Evolutionary conservation across 225 moss, liverwort and hornwort genomes (phyloP), one percentile per base, ranked within the genome.

Genomic region (Physcomitrellopsis africana): DNA sequence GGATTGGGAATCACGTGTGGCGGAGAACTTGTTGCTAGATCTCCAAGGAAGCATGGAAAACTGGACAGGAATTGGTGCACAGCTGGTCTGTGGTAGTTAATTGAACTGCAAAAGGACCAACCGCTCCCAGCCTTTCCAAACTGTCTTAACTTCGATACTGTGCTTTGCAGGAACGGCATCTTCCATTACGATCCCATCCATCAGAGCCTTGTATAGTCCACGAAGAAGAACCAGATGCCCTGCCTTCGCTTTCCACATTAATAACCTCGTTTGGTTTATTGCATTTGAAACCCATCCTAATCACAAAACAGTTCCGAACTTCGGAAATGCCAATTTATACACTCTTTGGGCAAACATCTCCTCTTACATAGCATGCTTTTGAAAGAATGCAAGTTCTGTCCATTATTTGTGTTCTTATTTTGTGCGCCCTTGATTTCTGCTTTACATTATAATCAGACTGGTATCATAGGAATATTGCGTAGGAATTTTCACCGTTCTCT

Each of bases 81-180:
- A 53, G 76, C 79, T 73, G 80, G 77, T 77, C 73, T 70, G 18
- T 77, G 80, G 80, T 84, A 81, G 84, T 84, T 84, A 84, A 77
- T 73, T 84, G 80, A 84, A 84, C 80, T 81, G 77, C 80, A 80
- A 70, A 84, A 77, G 56, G 77, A 77, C 73, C 80, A 84, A 80
- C 80, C 77, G 80, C 80, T 81, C 70, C 70, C 80, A 59, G 55
- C 70, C 32, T 81, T 70, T 74, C 69, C 74, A 81, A 81, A 77
- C 80, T 84, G 84, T 80, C 77, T 60, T 72, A 63, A 46, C 80
- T 75, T 54, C 37, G 24, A 54, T 74, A 52, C 52, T 70, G 64
- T 58, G 63, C 63, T 76, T 72, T 53, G 64, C 69, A 69, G 12
- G 63, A 68, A 57, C 68, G 75, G 57, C 76, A 59, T 73, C 53